A percentile compares a stretch with the other conserved stretches of the same genome.
Evolutionary conservation across 2,329 filamentous ascomycete species (phyloP).

Genomic region (Clonostachys solani): DNA sequence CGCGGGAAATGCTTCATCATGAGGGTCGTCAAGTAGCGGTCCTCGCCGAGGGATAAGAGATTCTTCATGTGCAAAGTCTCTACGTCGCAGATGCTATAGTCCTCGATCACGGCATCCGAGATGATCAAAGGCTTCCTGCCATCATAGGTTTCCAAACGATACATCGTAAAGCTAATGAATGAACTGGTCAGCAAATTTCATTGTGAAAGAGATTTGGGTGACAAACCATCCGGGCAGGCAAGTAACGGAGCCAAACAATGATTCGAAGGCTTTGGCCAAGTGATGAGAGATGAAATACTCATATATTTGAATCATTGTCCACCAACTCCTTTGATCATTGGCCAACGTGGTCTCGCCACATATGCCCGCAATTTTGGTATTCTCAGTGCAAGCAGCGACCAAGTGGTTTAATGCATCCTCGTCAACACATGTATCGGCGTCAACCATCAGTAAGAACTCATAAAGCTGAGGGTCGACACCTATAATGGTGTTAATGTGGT

Average conservation of each 20-base stretch:
- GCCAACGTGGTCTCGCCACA: constrained; percentile 95
- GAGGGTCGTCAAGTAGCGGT: constrained; percentile 93
- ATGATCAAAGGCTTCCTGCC: constrained; percentile 94
- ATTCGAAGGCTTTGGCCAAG: constrained; percentile 94
- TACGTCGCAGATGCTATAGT: constrained; percentile 84
- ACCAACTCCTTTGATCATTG: constrained; percentile 93
- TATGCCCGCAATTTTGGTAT: constrained; percentile 94
- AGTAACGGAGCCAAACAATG: constrained; percentile 93
- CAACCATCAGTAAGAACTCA: constrained; percentile 95
- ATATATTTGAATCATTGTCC: constrained; percentile 99
- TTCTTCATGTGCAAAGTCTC: constrained; percentile 98
- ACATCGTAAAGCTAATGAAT: constrained; percentile 86
- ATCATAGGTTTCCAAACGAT: constrained; percentile 88
- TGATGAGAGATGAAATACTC: constrained; percentile 99
- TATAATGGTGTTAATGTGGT: constrained; percentile 99
- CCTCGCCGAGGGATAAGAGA: constrained; percentile 85
- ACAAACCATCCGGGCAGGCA: constrained; percentile 98
- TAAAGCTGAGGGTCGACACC: constrained; percentile 96
- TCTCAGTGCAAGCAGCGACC: constrained; percentile 87
- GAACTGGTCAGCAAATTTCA: constrained; percentile 25
- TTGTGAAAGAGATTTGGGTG: neutral
- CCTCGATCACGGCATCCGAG: constrained; percentile 78
- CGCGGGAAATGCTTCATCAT: constrained; percentile 97
- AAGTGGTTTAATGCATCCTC: constrained; percentile 91
- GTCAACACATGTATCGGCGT: constrained; percentile 91